These are phyloP conservation scores for Tricholoma furcatifolium DNA, from an alignment of 768 basidiomycete genomes.

Conservation along the genomic window DNA sequence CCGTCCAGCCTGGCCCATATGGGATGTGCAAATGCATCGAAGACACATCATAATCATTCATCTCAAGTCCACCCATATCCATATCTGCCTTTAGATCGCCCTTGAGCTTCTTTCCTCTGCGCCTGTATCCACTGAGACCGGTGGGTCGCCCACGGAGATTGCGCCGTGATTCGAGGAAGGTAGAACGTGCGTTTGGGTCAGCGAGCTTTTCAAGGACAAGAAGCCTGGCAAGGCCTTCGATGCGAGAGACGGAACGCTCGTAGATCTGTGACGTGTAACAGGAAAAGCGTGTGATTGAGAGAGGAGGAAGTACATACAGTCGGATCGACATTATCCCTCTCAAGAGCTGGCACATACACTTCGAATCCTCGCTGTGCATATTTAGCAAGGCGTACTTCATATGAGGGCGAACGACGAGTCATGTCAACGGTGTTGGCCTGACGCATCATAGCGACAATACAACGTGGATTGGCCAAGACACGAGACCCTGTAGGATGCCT, in stretches of 20 bases:
- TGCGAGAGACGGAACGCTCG: slow-evolving; percentile 54
- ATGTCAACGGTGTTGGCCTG: no score
- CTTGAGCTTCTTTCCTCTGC: slow-evolving; percentile 41
- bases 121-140: slow-evolving; percentile 23
- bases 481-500: no score
- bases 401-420: no score
- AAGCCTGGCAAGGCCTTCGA: slow-evolving; percentile 60
- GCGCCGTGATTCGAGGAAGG: slow-evolving; percentile 48
- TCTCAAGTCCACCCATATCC: slow-evolving; percentile 41
- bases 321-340: no score
- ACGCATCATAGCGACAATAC: no score
- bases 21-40: slow-evolving; percentile 48
- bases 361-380: no score
- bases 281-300: neutral
- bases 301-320: no score
- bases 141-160: slow-evolving; percentile 48
- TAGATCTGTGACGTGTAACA: slow-evolving; percentile 52
- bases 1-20: slow-evolving; percentile 61
- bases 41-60: slow-evolving; percentile 56
- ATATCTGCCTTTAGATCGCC: slow-evolving; percentile 53
- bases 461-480: no score
- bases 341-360: no score
- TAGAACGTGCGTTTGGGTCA: slow-evolving; percentile 40
- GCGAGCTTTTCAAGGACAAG: no score
- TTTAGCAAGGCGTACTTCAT: no score